These are phyloP conservation scores for Tuber melanosporum DNA, from an alignment of 495 filamentous ascomycete genomes.

Conservation along the genomic window DNA sequence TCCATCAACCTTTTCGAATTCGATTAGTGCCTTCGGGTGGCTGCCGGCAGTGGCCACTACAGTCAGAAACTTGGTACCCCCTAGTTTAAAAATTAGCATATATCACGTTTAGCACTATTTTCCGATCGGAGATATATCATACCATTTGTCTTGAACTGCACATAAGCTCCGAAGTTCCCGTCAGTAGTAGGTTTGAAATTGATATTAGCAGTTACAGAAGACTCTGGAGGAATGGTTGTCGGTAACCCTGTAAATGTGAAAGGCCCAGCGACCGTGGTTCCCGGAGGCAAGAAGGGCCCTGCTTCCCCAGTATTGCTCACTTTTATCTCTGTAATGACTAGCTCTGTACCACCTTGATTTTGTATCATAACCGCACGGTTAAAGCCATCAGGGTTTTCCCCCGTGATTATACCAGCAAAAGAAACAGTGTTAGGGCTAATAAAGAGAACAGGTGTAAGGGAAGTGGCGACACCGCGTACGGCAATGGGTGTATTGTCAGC, in stretches of 20 bases:
- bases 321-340: constrained; percentile 43
- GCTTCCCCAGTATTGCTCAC: constrained; percentile 43
- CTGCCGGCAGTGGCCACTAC: constrained; percentile 45
- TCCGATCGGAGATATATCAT: constrained; percentile 27
- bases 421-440: constrained; percentile 43
- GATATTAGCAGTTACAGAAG: constrained; percentile 41
- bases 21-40: constrained; percentile 46
- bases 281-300: constrained; percentile 43
- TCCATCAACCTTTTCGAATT: constrained; percentile 48
- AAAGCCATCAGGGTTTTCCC: constrained; percentile 33
- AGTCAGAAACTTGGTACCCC: constrained; percentile 43
- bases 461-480: constrained; percentile 43
- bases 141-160: constrained; percentile 46
- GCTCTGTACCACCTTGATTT: constrained; percentile 43
- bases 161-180: constrained; percentile 46
- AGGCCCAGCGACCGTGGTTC: constrained; percentile 44
- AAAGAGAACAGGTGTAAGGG: constrained; percentile 41
- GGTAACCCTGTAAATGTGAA: constrained; percentile 46
- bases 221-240: constrained; percentile 41
- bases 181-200: constrained; percentile 44
- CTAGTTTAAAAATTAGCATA: neutral
- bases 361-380: constrained; percentile 40
- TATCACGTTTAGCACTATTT: neutral
- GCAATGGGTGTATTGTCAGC: constrained; percentile 42
- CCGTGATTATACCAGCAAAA: constrained; percentile 46